A percentile compares a stretch with the other conserved stretches of the same genome.
phyloP scores from a whole-genome alignment of 2,329 filamentous ascomycete species.

The Microcera coccophila region DNA sequence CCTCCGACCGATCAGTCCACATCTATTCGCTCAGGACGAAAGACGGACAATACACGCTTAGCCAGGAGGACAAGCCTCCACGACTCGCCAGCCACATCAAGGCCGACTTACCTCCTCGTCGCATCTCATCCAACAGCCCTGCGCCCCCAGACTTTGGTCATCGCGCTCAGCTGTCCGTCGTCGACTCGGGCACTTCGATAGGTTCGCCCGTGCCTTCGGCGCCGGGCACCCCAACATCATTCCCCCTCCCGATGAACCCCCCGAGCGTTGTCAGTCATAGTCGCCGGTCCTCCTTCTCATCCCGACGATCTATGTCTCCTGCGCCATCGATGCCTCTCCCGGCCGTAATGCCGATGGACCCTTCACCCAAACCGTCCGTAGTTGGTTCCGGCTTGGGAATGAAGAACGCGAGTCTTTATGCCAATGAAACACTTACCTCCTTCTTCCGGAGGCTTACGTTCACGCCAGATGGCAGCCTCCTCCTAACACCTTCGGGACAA shows the following conservation, averaged over 20 bases:
- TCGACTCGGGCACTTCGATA: constrained; percentile 51
- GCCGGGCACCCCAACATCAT: constrained; percentile 89
- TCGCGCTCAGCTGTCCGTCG: constrained; percentile 58
- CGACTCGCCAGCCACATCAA: constrained; percentile 74
- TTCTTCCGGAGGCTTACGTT: constrained; percentile 95
- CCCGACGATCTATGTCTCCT: constrained; percentile 82
- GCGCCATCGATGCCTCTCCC: constrained; percentile 91
- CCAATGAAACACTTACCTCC: constrained; percentile 93
- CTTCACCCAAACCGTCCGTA: constrained; percentile 74
- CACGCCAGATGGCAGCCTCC: constrained; percentile 87
- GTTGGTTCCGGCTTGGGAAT: constrained; percentile 57
- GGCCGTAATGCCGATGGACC: constrained; percentile 89
- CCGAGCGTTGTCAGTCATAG: constrained; percentile 85
- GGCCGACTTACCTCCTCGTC: constrained; percentile 87
- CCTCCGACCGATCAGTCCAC: constrained; percentile 94
- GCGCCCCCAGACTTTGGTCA: constrained; percentile 78
- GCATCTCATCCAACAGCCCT: constrained; percentile 87
- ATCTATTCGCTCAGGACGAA: constrained; percentile 96
- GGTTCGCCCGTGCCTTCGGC: constrained; percentile 87
- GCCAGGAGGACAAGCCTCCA: constrained; percentile 62
- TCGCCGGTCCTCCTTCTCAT: constrained; percentile 88
- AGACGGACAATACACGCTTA: constrained; percentile 87
- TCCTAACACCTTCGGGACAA: constrained; percentile 92
- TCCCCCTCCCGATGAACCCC: constrained; percentile 88
- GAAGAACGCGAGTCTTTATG: constrained; percentile 86